phyloP scores from a whole-genome alignment of 2,329 filamentous ascomycete genomes.

The Trichothecium sympodiale region DNA sequence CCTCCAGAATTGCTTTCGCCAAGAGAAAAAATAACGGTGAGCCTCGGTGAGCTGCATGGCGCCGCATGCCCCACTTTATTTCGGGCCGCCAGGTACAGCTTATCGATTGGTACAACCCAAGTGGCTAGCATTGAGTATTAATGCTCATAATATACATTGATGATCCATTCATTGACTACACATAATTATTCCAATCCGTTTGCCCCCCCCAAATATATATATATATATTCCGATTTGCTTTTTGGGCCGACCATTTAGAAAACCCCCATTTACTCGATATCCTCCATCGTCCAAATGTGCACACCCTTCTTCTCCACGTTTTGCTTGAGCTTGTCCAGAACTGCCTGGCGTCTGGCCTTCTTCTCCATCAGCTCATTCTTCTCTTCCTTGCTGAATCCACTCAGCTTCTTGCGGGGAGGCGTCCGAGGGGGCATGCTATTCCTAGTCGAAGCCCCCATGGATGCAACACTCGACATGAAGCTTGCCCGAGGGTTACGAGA shows the following conservation, averaged over 20 bases:
- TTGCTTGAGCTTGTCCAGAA: slow-evolving; percentile 38
- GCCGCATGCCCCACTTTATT: too few species aligned
- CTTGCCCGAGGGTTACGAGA: slow-evolving; percentile 30
- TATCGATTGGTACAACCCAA: neutral
- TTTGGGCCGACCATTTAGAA: too few species aligned
- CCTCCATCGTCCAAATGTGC: slow-evolving; percentile 38
- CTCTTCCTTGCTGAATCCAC: slow-evolving; percentile 47
- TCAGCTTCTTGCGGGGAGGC: slow-evolving; percentile 49
- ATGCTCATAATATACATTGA: neutral
- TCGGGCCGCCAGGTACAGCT: too few species aligned
- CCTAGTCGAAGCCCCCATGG: slow-evolving; percentile 26
- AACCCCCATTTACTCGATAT: slow-evolving; percentile 26
- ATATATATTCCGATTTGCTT: neutral
- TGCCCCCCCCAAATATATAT: neutral
- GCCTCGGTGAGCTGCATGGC: too few species aligned
- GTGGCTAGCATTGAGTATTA: neutral
- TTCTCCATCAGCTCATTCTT: slow-evolving; percentile 45
- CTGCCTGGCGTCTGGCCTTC: slow-evolving; percentile 38
- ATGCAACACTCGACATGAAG: slow-evolving; percentile 22
- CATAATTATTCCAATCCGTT: too few species aligned
- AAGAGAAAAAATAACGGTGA: too few species aligned
- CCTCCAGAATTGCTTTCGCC: slow-evolving; percentile 19
- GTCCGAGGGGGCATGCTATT: slow-evolving; percentile 15
- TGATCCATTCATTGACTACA: neutral
- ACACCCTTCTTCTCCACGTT: slow-evolving; percentile 39